Evolutionary conservation across 2,329 filamentous ascomycete species (phyloP), one percentile per base, ranked within the genome.

Genomic region (Scytalidium lignicola): DNA sequence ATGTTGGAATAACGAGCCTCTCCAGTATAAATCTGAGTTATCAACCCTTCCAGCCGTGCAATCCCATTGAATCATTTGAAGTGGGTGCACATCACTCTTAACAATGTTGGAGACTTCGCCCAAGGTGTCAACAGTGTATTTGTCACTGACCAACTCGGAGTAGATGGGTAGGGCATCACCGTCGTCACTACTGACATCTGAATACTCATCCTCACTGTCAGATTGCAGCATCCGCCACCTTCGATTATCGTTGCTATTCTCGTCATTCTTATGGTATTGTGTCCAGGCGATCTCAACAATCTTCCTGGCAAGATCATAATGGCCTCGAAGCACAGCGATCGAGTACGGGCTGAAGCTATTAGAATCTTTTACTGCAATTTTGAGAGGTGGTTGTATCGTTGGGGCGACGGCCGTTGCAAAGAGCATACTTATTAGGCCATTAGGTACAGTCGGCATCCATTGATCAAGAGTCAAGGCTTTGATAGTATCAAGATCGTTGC

Each of bases 61-160:
- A 1, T 1, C 1, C 63, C 66, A 72, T 3, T 61, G 55, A 4
- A 90, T 64, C 49, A 87, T 64, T 0, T 65, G 54, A 1, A 78
- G 61, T 2, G 88, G 83, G 29, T 73, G 74, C 8, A 76, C 67
- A 15, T 72, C 67, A 49, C 85, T 87, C 61, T 87, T 83, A 51
- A 90, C 85, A 48, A 85, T 75, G 60, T 78, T 83, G 0, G 79
- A 80, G 3, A 86, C 73, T 55, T 88, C 78, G 0, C 86, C 86
- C 50, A 93, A 75, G 56, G 89, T 82, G 15, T 93, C 86, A 46
- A 92, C 78, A 0, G 88, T 93, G 62, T 87, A 88, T 29, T 77
- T 73, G 12, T 85, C 79, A 55, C 85, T 78, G 22, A 89, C 69
- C 39, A 83, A 71, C 51, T 84, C 76, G 37, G 68, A 69, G 44